Evolutionary conservation across 1,139 yeast species (phyloP).

Genomic region (Protomyces lactucae-debilis): DNA sequence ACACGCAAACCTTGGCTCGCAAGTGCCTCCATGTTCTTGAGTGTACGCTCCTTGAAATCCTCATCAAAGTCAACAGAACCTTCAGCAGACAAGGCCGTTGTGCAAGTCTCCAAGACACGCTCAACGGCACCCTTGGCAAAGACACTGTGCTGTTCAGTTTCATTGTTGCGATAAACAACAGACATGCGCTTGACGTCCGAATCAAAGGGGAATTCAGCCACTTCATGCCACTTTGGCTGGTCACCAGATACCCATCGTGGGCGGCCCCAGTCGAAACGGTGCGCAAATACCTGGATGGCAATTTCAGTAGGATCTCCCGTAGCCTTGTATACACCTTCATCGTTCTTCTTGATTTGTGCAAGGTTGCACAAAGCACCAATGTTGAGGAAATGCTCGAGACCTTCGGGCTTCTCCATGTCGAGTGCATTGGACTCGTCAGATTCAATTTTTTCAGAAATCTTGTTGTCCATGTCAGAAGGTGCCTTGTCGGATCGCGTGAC

Average conservation of each 20-base stretch:
- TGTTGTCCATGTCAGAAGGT: neutral
- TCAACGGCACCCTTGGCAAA: conserved; percentile 80
- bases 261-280: conserved; percentile 52
- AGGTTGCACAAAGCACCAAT: conserved; percentile 70
- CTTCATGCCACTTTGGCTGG: conserved; percentile 42
- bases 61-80: conserved; percentile 43
- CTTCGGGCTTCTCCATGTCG: neutral
- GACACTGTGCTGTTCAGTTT: conserved; percentile 42
- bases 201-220: conserved; percentile 72
- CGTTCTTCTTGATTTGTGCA: conserved; percentile 50
- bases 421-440: neutral
- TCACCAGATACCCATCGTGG: conserved; percentile 26
- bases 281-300: conserved; percentile 69
- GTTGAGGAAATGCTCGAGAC: conserved; percentile 49
- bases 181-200: conserved; percentile 51
- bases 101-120: conserved; percentile 57
- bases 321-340: conserved; percentile 55
- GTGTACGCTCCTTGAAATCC: conserved; percentile 45
- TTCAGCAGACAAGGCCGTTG: conserved; percentile 31
- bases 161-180: conserved; percentile 42
- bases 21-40: conserved; percentile 56
- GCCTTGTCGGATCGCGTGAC: conserved; percentile 35
- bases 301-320: conserved; percentile 84
- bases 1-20: conserved; percentile 71
- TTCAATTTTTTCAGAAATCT: neutral